A percentile compares a stretch with the other conserved stretches of the same genome.
These are phyloP conservation scores for Macrophomina phaseolina DNA, from an alignment of 2,329 filamentous ascomycete genomes.

Conservation along the genomic window DNA sequence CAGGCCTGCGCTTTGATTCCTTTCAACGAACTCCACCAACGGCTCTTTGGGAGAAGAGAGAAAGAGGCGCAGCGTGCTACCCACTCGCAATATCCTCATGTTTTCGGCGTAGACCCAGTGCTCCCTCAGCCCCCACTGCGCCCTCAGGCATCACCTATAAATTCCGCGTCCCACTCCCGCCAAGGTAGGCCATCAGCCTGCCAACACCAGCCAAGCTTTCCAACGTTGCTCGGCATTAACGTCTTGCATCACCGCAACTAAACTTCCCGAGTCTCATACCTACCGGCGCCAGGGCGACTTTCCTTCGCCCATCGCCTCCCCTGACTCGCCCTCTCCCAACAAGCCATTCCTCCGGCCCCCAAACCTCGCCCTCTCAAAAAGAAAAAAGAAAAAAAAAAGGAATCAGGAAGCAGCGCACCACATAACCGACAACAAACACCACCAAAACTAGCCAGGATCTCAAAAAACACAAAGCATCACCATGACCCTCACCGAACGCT, in stretches of 20 bases:
- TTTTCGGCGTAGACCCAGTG: too few species aligned
- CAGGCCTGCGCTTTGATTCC: too few species aligned
- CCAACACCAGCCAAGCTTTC: not conserved
- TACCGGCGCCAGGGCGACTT: not conserved
- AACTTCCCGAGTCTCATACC: not conserved
- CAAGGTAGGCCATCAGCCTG: not conserved
- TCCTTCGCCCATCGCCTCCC: not conserved
- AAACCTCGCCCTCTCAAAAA: not conserved
- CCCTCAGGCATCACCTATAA: not conserved
- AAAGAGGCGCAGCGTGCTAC: constrained; percentile 2
- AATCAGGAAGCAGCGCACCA: too few species aligned
- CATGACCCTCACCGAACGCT: constrained; percentile 3
- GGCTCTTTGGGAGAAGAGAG: not conserved
- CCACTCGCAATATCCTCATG: not conserved
- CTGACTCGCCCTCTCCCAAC: not conserved
- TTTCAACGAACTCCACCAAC: too few species aligned
- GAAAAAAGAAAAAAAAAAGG: too few species aligned
- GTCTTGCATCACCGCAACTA: not conserved
- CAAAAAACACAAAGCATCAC: not conserved
- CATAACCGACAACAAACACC: too few species aligned
- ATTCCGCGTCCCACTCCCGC: not conserved
- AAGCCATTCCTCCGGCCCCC: not conserved
- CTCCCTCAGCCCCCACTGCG: not conserved
- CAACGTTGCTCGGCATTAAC: not conserved
- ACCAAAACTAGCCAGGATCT: too few species aligned